Conservation (phyloP, 202 grass and related monocot species). For the Musa balbisiana region DNA sequence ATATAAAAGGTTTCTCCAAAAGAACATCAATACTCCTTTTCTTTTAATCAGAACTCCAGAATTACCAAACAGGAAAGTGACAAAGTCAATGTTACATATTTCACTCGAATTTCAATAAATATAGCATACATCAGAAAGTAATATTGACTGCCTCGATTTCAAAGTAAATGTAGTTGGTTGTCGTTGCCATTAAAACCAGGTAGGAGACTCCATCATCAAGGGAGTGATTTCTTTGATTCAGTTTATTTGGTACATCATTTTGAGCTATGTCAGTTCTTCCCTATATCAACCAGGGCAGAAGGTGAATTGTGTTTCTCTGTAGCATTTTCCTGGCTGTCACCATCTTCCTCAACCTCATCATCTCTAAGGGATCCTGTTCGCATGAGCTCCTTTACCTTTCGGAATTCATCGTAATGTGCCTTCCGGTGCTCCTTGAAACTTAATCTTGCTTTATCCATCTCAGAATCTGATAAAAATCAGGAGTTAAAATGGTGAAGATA, state of each 20-base stretch:
- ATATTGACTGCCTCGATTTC: neutral
- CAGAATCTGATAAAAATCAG: slow-evolving; percentile 10
- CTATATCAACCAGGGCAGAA: neutral
- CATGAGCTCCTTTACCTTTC: slow-evolving; percentile 23
- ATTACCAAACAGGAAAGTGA: too few species aligned
- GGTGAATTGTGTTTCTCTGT: neutral
- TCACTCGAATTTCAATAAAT: too few species aligned
- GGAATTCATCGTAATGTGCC: slow-evolving; percentile 24
- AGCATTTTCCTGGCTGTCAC: neutral
- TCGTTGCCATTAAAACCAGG: neutral
- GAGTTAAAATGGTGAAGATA: neutral
- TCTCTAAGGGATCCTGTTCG: neutral
- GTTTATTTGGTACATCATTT: neutral
- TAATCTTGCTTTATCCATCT: neutral
- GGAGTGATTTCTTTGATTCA: neutral
- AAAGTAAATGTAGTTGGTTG: neutral
- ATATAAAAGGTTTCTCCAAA: too few species aligned
- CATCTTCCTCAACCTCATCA: neutral
- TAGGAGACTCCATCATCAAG: neutral
- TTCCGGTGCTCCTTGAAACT: slow-evolving; percentile 28
- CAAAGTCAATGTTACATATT: too few species aligned
- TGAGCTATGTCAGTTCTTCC: neutral
- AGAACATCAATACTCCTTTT: too few species aligned
- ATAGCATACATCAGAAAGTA: neutral
- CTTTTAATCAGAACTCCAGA: too few species aligned